Evolutionary conservation across 768 basidiomycete species (phyloP).

Genomic region (Gelatoporia subvermispora): DNA sequence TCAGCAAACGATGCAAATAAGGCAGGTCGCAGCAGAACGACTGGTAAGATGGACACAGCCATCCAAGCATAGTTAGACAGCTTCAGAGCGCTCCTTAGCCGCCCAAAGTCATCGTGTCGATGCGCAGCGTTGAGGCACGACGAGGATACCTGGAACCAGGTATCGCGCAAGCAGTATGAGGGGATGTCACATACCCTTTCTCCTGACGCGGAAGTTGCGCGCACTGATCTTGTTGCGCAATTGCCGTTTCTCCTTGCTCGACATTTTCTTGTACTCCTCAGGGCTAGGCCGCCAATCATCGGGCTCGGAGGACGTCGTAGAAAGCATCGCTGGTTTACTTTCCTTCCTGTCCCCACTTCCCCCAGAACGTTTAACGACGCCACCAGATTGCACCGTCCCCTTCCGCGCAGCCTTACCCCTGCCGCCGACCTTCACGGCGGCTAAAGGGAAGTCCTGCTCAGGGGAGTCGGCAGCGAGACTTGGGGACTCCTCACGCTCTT

Average conservation of each 20-base stretch:
- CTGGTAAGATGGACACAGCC: no score
- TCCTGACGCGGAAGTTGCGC: constrained; percentile 87
- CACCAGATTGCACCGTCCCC: constrained; percentile 70
- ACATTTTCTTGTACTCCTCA: constrained; percentile 94
- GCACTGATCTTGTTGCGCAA: constrained; percentile 96
- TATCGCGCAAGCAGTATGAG: not conserved
- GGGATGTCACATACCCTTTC: constrained; percentile 62
- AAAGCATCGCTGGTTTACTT: constrained; percentile 19
- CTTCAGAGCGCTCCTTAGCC: no score
- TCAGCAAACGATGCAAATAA: not conserved
- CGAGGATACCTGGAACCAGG: constrained; percentile 3
- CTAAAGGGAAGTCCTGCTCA: constrained; percentile 39
- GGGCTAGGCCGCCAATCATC: constrained; percentile 85
- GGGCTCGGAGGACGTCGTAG: constrained; percentile 33
- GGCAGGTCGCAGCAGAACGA: no score
- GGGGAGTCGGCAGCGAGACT: constrained; percentile 18
- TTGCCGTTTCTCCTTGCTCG: constrained; percentile 93
- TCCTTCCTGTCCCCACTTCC: constrained; percentile 34
- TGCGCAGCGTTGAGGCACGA: not conserved
- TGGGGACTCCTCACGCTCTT: constrained; percentile 22
- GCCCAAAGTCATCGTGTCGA: no score
- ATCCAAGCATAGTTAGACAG: no score
- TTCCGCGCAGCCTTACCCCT: constrained; percentile 30
- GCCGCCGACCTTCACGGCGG: constrained; percentile 53
- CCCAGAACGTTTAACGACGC: constrained; percentile 56